Evolutionary conservation across 768 basidiomycete genomes (phyloP).

Genomic region (Tulasnella sp.): DNA sequence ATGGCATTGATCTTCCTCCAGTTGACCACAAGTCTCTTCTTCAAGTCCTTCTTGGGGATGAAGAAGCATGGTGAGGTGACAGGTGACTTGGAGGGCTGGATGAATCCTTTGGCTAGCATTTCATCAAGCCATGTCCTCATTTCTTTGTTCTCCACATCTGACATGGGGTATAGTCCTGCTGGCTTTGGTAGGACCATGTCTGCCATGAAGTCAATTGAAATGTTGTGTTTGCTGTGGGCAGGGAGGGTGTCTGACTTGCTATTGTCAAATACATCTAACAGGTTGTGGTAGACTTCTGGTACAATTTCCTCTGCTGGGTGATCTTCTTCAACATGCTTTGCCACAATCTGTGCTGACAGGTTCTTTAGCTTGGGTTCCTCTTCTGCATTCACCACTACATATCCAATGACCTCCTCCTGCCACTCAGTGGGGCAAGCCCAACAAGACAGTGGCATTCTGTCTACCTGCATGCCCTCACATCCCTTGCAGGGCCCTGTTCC

Average conservation of each 20-base stretch:
- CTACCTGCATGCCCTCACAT: too few species aligned
- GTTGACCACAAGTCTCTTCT: neutral
- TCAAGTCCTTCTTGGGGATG: constrained; percentile 12
- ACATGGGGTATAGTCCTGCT: constrained; percentile 30
- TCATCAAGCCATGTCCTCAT: constrained; percentile 31
- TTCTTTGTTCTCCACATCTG: constrained; percentile 26
- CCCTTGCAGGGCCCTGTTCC: too few species aligned
- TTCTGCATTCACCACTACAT: neutral
- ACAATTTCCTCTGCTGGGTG: constrained; percentile 5
- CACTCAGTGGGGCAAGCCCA: too few species aligned
- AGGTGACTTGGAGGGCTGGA: constrained; percentile 26
- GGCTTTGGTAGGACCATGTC: constrained; percentile 23
- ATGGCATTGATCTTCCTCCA: neutral
- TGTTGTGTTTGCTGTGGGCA: constrained; percentile 30
- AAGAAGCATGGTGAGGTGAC: constrained; percentile 13
- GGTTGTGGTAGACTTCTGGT: constrained; percentile 27
- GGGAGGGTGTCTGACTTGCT: constrained; percentile 27
- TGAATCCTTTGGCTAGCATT: constrained; percentile 31
- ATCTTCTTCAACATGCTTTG: neutral
- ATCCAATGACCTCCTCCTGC: too few species aligned
- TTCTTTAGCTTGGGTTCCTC: neutral
- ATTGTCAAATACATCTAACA: constrained; percentile 25
- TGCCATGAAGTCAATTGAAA: constrained; percentile 28
- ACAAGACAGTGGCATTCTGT: too few species aligned
- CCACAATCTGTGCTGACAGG: neutral